These are phyloP conservation scores for Eucalyptus rudis DNA, from an alignment of 345 rosid species.

Conservation along the genomic window DNA sequence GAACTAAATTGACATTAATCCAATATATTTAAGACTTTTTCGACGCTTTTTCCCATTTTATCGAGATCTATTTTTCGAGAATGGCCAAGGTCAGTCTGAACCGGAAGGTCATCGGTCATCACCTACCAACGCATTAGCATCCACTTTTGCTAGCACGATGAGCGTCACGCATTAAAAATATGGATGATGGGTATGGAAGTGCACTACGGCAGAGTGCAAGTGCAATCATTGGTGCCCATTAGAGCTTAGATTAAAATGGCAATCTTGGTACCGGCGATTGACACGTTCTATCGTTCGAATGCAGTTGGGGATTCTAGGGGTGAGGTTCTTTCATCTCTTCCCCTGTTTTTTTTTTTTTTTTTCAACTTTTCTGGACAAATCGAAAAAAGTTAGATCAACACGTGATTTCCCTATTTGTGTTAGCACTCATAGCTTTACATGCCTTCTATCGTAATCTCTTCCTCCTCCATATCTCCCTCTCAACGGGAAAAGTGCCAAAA, in stretches of 20 bases:
- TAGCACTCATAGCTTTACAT: not conserved
- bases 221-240: not conserved
- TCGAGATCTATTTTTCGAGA: not conserved
- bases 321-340: not conserved
- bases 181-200: not conserved
- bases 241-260: not conserved
- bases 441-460: not conserved
- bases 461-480: not conserved
- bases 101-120: not conserved
- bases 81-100: not conserved
- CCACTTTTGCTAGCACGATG: not conserved
- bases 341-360: not conserved
- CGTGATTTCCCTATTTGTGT: not conserved
- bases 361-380: not conserved
- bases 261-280: not conserved
- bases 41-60: too few species aligned
- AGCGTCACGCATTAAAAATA: not conserved
- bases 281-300: not conserved
- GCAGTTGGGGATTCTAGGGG: not conserved
- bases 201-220: not conserved
- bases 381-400: too few species aligned
- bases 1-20: too few species aligned
- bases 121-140: not conserved
- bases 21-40: rapidly evolving
- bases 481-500: too few species aligned